Evolutionary conservation across 176 grass and related monocot genomes (phyloP).

Genomic region (Olyra latifolia): DNA sequence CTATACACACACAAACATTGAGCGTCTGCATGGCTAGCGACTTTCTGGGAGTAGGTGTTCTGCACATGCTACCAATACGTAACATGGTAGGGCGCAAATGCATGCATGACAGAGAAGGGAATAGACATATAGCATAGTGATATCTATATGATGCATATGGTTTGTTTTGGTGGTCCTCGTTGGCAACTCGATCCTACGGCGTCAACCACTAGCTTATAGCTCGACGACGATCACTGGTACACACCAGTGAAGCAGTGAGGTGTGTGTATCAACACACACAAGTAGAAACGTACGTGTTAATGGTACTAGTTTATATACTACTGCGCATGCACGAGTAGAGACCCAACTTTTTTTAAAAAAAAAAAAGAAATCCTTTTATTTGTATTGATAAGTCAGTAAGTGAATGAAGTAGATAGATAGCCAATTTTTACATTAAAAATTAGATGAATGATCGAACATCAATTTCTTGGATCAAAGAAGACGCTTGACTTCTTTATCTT

Average conservation of each 20-base stretch:
- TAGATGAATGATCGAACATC: no score
- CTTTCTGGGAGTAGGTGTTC: not conserved
- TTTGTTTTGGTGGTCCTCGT: conserved; percentile 6
- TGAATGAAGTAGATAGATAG: no score
- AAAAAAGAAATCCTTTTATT: no score
- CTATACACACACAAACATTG: no score
- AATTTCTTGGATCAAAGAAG: no score
- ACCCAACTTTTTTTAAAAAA: no score
- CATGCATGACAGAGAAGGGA: not conserved
- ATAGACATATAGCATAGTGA: conserved; percentile 26
- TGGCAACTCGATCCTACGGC: not conserved
- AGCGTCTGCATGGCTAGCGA: not conserved
- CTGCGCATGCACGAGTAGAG: not conserved
- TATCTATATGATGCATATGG: not conserved
- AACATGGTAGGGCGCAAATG: not conserved
- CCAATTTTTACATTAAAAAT: no score
- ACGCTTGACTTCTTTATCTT: no score
- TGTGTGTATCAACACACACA: not conserved
- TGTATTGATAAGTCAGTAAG: no score
- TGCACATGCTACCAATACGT: not conserved
- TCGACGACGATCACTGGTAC: not conserved
- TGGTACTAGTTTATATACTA: not conserved
- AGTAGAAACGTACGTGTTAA: not conserved
- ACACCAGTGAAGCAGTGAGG: not conserved
- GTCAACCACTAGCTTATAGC: not conserved